Base-by-base conservation (phyloP, 305 asterid genomes). In the Stenogyne calaminthoides region DNA sequence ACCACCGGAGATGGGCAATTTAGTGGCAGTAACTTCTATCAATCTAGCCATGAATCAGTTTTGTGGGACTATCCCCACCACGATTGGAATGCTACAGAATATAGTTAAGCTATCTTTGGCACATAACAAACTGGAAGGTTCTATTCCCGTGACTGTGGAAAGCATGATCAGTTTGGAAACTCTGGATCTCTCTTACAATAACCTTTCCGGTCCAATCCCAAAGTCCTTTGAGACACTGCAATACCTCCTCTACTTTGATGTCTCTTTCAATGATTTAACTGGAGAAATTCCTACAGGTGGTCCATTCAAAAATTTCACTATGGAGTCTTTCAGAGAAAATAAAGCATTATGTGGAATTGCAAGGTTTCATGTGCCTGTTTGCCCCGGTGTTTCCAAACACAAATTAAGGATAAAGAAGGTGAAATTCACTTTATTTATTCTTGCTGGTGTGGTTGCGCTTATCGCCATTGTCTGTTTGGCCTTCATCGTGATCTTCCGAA, bases 151-250 rank as follows among this genome's bases (percentile, higher is more conserved):
- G 18, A 22, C 63, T 3, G 15, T 57, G 34, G 63, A 39, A 5
- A 57, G 9, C 9, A 22, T 57, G 63, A 57, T 57, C 14, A 57
- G 63, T 57, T 57, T 57, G 63, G 70, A 2, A 27, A 40, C 5
- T 3, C 39, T 73, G 2, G 46, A 73, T 27, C 20, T 73, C 1
- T 73, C 77, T 0, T 8, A 54, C 32, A 73, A 64, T 57, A 37
- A 19, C 25, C 66, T 73, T 6, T 39, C 56, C 7, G 77, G 77
- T 37, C 40, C 47, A 14, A 63, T 72, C 51, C 77, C 77, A 15
- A 72, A 37, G 32, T 63, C 77, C 20, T 75, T 66, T 1, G 70
- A 76, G 42, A 29, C 32, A 5, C 80, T 85, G 10, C 34, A 22
- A 3, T 0, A 22, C n/a, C 29, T 56, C n/a, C 7, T 0, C 11